Evolutionary conservation across 2,329 filamentous ascomycete genomes (phyloP).

Genomic region (Elsinoe fawcettii): DNA sequence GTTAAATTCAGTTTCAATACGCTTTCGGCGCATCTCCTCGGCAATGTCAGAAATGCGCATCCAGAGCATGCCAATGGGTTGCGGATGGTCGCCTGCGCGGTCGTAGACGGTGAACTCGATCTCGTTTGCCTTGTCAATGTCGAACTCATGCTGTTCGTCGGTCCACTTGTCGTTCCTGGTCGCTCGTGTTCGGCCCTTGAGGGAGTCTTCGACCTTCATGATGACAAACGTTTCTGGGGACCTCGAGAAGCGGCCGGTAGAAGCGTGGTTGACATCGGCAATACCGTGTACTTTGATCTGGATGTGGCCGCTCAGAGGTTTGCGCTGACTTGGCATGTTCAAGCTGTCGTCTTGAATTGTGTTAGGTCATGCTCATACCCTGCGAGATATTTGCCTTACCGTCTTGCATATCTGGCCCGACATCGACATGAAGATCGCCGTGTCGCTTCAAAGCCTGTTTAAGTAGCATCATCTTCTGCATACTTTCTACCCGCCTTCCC

Average conservation of each 20-base stretch:
- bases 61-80: conserved; percentile 93
- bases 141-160: conserved; percentile 81
- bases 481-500: conserved; percentile 82
- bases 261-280: conserved; percentile 88
- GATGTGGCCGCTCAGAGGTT: conserved; percentile 87
- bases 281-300: conserved; percentile 80
- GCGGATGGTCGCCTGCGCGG: conserved; percentile 77
- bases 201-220: conserved; percentile 91
- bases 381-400: conserved; percentile 48
- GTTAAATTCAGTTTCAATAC: conserved; percentile 92
- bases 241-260: conserved; percentile 71
- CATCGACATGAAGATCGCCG: conserved; percentile 91
- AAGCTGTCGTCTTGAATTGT: conserved; percentile 69
- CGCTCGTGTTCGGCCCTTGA: conserved; percentile 78
- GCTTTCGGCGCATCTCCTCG: conserved; percentile 94
- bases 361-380: conserved; percentile 24
- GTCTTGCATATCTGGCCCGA: conserved; percentile 73
- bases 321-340: conserved; percentile 87
- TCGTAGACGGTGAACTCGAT: conserved; percentile 97
- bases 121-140: conserved; percentile 97
- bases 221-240: conserved; percentile 93
- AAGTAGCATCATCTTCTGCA: conserved; percentile 91
- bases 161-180: conserved; percentile 86
- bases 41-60: conserved; percentile 93
- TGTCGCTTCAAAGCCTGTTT: conserved; percentile 96